A percentile compares a stretch with the other conserved stretches of the same genome.
phyloP scores from a whole-genome alignment of 768 basidiomycete species.

The Boletales sp. region DNA sequence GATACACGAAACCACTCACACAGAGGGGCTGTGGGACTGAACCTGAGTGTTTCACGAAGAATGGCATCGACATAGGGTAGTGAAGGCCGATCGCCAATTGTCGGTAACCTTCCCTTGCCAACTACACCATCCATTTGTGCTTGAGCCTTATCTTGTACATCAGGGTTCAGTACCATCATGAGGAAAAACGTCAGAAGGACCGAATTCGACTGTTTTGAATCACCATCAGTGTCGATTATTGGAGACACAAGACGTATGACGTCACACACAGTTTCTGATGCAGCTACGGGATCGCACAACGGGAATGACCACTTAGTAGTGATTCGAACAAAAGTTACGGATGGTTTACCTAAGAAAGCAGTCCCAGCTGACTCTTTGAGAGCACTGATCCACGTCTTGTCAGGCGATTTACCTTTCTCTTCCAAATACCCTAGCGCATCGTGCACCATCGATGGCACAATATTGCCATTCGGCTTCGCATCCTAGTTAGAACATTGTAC shows the following conservation, averaged over 20 bases:
- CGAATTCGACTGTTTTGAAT: not conserved
- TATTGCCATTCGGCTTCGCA: too few species aligned
- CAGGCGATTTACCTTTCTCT: not conserved
- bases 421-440: not conserved
- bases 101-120: not conserved
- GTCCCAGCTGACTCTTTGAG: slow-evolving; percentile 2
- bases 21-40: not conserved
- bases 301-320: too few species aligned
- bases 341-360: not conserved
- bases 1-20: not conserved
- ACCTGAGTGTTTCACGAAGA: not conserved
- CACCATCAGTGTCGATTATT: not conserved
- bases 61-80: not conserved
- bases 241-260: not conserved
- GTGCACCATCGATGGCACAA: not conserved
- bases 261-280: not conserved
- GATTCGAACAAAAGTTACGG: not conserved
- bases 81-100: not conserved
- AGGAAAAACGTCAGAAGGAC: not conserved
- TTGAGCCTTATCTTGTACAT: not conserved
- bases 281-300: not conserved
- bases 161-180: not conserved
- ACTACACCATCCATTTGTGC: not conserved
- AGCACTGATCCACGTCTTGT: not conserved
- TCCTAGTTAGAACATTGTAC: too few species aligned